These are phyloP conservation scores for Fonsecaea pedrosoi DNA, from an alignment of 2,329 filamentous ascomycete species.

Conservation along the genomic window DNA sequence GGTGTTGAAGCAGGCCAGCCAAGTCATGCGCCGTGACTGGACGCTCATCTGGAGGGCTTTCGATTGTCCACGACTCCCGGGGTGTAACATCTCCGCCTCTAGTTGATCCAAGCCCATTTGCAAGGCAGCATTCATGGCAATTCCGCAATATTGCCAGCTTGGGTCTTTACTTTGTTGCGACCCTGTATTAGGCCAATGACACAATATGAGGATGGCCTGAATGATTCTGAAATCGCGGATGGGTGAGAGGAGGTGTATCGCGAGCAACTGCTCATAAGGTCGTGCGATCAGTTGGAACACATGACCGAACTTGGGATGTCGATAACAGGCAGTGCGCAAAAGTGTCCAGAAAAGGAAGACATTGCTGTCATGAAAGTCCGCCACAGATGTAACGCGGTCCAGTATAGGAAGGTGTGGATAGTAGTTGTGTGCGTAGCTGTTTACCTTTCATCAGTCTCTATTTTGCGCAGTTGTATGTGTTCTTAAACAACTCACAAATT, in stretches of 20 bases:
- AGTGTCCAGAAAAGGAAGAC: conserved; percentile 24
- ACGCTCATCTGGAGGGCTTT: conserved; percentile 17
- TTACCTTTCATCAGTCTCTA: not conserved
- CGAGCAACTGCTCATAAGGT: conserved; percentile 17
- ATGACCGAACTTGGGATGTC: conserved; percentile 6
- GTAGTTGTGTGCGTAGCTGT: conserved; percentile 24
- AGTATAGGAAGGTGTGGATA: conserved; percentile 21
- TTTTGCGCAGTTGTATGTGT: not conserved
- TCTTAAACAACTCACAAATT: conserved; percentile 14
- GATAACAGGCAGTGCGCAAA: conserved; percentile 11
- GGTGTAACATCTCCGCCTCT: conserved; percentile 6
- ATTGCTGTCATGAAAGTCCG: conserved; percentile 16
- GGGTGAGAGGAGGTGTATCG: not conserved
- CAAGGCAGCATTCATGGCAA: conserved; percentile 23
- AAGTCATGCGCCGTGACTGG: conserved; percentile 20
- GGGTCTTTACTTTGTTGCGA: conserved; percentile 15
- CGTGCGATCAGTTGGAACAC: conserved; percentile 11
- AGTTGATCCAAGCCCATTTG: conserved; percentile 22
- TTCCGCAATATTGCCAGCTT: conserved; percentile 22
- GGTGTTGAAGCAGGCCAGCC: conserved; percentile 23
- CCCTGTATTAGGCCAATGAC: conserved; percentile 23
- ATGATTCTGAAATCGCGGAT: conserved; percentile 20
- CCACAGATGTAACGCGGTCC: conserved; percentile 16
- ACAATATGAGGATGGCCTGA: conserved; percentile 22
- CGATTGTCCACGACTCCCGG: conserved; percentile 7